A percentile compares a stretch with the other conserved stretches of the same genome.
phyloP scores from a whole-genome alignment of 2,329 filamentous ascomycete species.

The Domatiomyces globalis region DNA sequence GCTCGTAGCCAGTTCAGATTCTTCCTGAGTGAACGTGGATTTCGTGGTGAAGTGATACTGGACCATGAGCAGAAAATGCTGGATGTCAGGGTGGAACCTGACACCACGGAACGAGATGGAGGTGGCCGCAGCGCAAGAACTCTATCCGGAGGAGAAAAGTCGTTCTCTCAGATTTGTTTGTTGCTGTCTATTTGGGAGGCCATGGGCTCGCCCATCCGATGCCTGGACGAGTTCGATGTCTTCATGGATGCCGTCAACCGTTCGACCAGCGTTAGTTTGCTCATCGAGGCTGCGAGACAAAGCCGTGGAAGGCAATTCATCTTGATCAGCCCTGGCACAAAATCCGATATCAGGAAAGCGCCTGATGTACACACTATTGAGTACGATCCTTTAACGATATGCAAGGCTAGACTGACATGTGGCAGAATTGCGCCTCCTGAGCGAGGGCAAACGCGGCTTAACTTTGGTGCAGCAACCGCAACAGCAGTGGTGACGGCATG shows the following conservation, averaged over 20 bases:
- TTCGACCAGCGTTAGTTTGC: slow-evolving; percentile 82
- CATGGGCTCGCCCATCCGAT: slow-evolving; percentile 89
- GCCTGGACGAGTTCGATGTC: slow-evolving; percentile 94
- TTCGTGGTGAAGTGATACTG: slow-evolving; percentile 65
- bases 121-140: slow-evolving; percentile 76
- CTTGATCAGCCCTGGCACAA: slow-evolving; percentile 85
- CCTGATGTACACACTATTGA: slow-evolving; percentile 33
- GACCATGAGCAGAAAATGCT: slow-evolving; percentile 63
- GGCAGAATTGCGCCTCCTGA: slow-evolving; percentile 31
- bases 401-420: slow-evolving; percentile 7
- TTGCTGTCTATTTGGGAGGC: slow-evolving; percentile 91
- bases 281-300: slow-evolving; percentile 74
- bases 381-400: slow-evolving; percentile 18
- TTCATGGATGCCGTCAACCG: slow-evolving; percentile 99
- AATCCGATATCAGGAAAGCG: slow-evolving; percentile 38
- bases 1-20: slow-evolving; percentile 80
- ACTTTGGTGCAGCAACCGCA: slow-evolving; percentile 19
- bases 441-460: slow-evolving; percentile 29
- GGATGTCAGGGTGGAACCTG: slow-evolving; percentile 61
- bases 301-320: slow-evolving; percentile 90
- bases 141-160: slow-evolving; percentile 91
- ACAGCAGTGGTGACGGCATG: not conserved
- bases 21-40: slow-evolving; percentile 75
- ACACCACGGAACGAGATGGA: slow-evolving; percentile 53
- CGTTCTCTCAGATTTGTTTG: slow-evolving; percentile 91